phyloP scores from a whole-genome alignment of 805 yeast genomes.

The Zygosaccharomyces bisporus region DNA sequence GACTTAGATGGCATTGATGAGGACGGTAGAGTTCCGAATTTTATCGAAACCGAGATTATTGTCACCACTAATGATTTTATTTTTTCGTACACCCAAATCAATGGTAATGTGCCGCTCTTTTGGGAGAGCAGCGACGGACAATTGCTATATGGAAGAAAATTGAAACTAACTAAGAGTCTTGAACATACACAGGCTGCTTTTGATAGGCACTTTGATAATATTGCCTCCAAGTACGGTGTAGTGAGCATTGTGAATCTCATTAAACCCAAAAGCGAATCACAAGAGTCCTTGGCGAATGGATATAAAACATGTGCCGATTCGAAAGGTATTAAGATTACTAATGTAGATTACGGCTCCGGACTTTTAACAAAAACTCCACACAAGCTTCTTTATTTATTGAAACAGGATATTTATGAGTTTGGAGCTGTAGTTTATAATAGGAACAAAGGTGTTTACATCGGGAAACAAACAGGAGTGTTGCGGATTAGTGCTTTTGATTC shows the following conservation, averaged over 20 bases:
- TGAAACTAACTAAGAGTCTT: conserved; percentile 68
- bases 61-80: conserved; percentile 46
- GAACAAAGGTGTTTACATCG: conserved; percentile 51
- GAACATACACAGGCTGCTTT: conserved; percentile 88
- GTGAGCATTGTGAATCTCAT: conserved; percentile 78
- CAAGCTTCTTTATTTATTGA: conserved; percentile 49
- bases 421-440: conserved; percentile 81
- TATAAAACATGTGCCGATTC: conserved; percentile 51
- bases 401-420: conserved; percentile 66
- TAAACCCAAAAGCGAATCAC: conserved; percentile 59
- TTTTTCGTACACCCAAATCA: conserved; percentile 75
- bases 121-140: conserved; percentile 79
- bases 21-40: conserved; percentile 87
- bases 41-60: conserved; percentile 84
- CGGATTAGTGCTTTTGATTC: conserved; percentile 89
- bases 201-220: conserved; percentile 69
- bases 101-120: conserved; percentile 91
- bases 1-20: conserved; percentile 88
- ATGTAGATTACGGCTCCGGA: conserved; percentile 38
- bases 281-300: conserved; percentile 60
- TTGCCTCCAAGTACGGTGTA: conserved; percentile 75
- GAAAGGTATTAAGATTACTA: conserved; percentile 35
- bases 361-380: conserved; percentile 38
- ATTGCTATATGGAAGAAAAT: conserved; percentile 75
- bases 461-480: conserved; percentile 87